Conservation (phyloP, 2,329 filamentous ascomycete genomes). For the Stagonosporopsis chrysanthemi region DNA sequence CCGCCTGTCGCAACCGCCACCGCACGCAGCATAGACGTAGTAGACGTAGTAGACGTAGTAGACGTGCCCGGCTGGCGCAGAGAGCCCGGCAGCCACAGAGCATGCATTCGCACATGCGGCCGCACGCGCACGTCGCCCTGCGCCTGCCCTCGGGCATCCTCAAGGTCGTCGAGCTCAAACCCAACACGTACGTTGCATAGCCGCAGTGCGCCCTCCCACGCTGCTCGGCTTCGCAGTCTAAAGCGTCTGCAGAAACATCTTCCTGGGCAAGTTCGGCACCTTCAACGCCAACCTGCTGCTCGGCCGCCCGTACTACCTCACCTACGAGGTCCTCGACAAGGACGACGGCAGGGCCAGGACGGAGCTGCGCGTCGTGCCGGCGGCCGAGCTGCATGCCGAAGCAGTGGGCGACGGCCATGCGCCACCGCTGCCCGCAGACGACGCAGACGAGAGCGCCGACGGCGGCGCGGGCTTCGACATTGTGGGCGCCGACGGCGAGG, state of each 20-base stretch:
- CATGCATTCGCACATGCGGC: constrained; percentile 58
- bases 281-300: constrained; percentile 91
- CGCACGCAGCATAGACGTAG: constrained; percentile 8
- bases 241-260: constrained; percentile 70
- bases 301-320: constrained; percentile 88
- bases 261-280: constrained; percentile 88
- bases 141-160: constrained; percentile 66
- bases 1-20: constrained; percentile 15
- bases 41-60: too few species aligned
- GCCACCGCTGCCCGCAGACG: constrained; percentile 47
- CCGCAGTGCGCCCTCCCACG: constrained; percentile 40
- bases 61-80: constrained; percentile 15
- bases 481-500: constrained; percentile 56
- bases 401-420: constrained; percentile 64
- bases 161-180: constrained; percentile 65
- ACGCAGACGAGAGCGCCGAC: constrained; percentile 43
- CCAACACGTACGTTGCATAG: constrained; percentile 67
- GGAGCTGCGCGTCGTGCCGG: constrained; percentile 77
- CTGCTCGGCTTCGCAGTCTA: not conserved
- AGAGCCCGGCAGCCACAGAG: constrained; percentile 19
- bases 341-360: constrained; percentile 68
- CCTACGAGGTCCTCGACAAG: constrained; percentile 84
- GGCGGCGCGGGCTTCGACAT: constrained; percentile 54
- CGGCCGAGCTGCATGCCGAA: constrained; percentile 84
- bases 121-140: constrained; percentile 61